These are phyloP conservation scores for Penicillium concentricum DNA, from an alignment of 2,329 filamentous ascomycete species.

Conservation along the genomic window DNA sequence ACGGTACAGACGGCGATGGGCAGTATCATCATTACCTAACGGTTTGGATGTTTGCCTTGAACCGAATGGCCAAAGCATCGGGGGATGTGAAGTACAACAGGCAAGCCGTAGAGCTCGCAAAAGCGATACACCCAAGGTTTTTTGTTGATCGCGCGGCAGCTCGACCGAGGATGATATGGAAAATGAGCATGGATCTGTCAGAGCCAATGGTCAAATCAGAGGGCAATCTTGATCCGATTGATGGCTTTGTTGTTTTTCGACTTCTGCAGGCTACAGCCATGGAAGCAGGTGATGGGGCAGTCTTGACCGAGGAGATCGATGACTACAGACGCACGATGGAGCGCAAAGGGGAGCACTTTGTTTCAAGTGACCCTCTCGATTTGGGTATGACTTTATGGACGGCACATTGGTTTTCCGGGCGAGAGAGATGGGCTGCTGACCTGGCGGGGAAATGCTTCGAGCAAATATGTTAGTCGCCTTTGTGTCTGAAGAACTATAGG, in stretches of 20 bases:
- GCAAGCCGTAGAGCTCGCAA: slow-evolving; percentile 53
- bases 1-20: slow-evolving; percentile 55
- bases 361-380: slow-evolving; percentile 55
- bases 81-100: slow-evolving; percentile 50
- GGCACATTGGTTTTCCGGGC: slow-evolving; percentile 49
- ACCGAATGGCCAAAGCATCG: slow-evolving; percentile 52
- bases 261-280: slow-evolving; percentile 48
- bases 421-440: slow-evolving; percentile 50
- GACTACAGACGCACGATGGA: slow-evolving; percentile 54
- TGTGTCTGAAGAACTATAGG: neutral
- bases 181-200: slow-evolving; percentile 53
- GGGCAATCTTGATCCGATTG: slow-evolving; percentile 57
- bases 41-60: slow-evolving; percentile 63
- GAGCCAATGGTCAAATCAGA: slow-evolving; percentile 50
- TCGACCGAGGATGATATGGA: slow-evolving; percentile 55
- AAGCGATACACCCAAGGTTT: slow-evolving; percentile 55
- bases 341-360: slow-evolving; percentile 44
- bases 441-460: slow-evolving; percentile 39
- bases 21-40: slow-evolving; percentile 64
- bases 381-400: slow-evolving; percentile 62
- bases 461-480: slow-evolving; percentile 33
- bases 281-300: slow-evolving; percentile 28
- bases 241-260: slow-evolving; percentile 53
- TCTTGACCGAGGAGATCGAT: slow-evolving; percentile 51
- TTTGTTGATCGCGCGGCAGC: slow-evolving; percentile 39